A percentile compares a stretch with the other conserved stretches of the same genome.
Conservation (phyloP, 106 monocot species). For the Phalaenopsis equestris region DNA sequence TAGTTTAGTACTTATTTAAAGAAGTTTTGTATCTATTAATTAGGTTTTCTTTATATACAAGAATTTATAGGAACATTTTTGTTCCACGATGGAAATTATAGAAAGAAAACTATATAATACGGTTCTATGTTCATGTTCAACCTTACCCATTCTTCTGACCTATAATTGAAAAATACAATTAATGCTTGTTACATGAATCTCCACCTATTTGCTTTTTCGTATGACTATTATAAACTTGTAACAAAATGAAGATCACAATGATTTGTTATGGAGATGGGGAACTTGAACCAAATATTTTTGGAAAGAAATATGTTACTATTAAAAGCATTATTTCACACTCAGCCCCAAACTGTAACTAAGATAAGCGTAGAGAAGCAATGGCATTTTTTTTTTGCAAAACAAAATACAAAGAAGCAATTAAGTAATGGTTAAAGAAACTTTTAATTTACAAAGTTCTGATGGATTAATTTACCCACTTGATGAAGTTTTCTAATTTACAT, state of each 20-base stretch:
- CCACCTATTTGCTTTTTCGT: neutral
- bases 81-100: too few species aligned
- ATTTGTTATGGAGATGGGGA: neutral
- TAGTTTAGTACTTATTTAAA: too few species aligned
- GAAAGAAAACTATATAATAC: too few species aligned
- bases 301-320: neutral
- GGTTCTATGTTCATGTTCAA: neutral
- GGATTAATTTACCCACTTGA: neutral
- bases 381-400: too few species aligned
- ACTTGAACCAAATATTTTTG: neutral
- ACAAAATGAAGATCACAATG: too few species aligned
- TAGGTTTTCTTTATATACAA: too few species aligned
- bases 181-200: neutral
- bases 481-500: neutral
- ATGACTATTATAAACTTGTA: neutral
- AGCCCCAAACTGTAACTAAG: neutral
- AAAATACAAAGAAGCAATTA: too few species aligned
- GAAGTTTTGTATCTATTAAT: too few species aligned
- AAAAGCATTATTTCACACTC: neutral
- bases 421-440: neutral
- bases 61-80: too few species aligned
- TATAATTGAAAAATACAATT: neutral
- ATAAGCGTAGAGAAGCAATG: neutral
- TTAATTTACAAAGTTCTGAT: neutral
- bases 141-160: neutral